Conservation (phyloP, 176 grass and related monocot species). For the Echinochloa phyllopogon region DNA sequence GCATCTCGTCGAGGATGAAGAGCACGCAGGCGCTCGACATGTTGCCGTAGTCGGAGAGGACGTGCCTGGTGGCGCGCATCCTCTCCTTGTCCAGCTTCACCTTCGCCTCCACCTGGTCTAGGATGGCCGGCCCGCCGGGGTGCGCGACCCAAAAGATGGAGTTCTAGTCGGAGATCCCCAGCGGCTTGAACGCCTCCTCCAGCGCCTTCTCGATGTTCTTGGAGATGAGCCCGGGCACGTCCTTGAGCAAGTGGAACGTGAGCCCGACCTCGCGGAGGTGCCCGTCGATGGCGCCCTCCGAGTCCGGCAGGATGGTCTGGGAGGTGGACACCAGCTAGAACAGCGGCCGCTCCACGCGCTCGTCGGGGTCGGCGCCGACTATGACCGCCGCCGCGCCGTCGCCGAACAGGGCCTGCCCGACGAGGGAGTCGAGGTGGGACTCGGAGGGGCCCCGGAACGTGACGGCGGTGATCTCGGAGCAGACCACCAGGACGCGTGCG, state of each 20-base stretch:
- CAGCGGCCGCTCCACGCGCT: slow-evolving; percentile 31
- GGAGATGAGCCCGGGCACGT: slow-evolving; percentile 54
- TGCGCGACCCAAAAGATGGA: slow-evolving; percentile 68
- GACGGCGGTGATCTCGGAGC: background rate
- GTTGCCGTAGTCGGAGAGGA: too few relatives aligned
- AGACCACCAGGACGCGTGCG: background rate
- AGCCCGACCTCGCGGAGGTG: slow-evolving; percentile 54
- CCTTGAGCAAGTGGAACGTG: slow-evolving; percentile 54
- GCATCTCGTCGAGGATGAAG: slow-evolving; percentile 54
- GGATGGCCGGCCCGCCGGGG: slow-evolving; percentile 52
- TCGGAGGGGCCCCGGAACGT: slow-evolving; percentile 11
- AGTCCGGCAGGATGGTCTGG: slow-evolving; percentile 60
- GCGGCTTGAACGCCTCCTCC: slow-evolving; percentile 41
- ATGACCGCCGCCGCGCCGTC: slow-evolving; percentile 62
- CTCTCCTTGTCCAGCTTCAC: too few relatives aligned
- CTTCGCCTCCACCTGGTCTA: too few relatives aligned
- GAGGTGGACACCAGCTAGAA: background rate
- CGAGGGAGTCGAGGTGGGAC: slow-evolving; percentile 54
- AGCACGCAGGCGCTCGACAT: too few relatives aligned
- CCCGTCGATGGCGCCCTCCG: slow-evolving; percentile 58
- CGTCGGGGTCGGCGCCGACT: slow-evolving; percentile 52
- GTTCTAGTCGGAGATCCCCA: slow-evolving; percentile 63
- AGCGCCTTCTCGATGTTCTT: slow-evolving; percentile 52
- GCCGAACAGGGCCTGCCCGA: slow-evolving; percentile 62
- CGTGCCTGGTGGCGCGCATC: too few relatives aligned